phyloP scores from a whole-genome alignment of 352 stramenopile genomes.

The Pythium brachiatum region DNA sequence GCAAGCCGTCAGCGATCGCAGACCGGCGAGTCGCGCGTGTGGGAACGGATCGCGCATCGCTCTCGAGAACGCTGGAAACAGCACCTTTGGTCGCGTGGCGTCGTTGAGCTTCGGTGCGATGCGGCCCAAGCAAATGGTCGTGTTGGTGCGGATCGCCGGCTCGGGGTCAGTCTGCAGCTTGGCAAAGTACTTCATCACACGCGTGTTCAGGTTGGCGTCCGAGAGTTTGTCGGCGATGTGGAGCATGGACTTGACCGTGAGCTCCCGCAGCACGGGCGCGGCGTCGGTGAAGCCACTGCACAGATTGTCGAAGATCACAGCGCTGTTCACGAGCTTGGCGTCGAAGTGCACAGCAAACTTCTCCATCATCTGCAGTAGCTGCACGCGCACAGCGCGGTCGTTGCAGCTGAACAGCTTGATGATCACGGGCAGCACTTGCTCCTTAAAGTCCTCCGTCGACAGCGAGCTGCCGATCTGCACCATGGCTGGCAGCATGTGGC shows the following conservation, averaged over 20 bases:
- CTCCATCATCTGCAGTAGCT: constrained; percentile 91
- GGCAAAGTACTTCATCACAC: constrained; percentile 91
- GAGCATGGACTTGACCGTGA: constrained; percentile 92
- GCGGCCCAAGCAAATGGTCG: constrained; percentile 90
- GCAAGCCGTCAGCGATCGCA: constrained; percentile 78
- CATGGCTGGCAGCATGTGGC: constrained; percentile 86
- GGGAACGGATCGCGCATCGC: constrained; percentile 87
- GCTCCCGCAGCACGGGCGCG: constrained; percentile 82
- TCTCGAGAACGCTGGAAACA: constrained; percentile 86
- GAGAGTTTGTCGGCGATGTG: constrained; percentile 90
- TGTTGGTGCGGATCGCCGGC: constrained; percentile 91
- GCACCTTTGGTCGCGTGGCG: constrained; percentile 81
- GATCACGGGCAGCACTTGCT: constrained; percentile 86
- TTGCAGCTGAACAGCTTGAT: constrained; percentile 91
- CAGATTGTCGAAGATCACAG: constrained; percentile 89
- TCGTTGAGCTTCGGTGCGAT: constrained; percentile 87
- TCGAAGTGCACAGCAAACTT: constrained; percentile 88
- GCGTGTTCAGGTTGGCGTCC: constrained; percentile 89
- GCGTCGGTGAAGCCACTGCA: constrained; percentile 91
- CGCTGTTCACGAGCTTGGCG: constrained; percentile 88
- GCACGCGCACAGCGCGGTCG: constrained; percentile 86
- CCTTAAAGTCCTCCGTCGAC: constrained; percentile 79
- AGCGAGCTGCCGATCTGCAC: constrained; percentile 83
- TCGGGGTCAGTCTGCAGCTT: constrained; percentile 89
- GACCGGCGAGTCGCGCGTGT: constrained; percentile 81